Conservation (phyloP, 2,329 filamentous ascomycete genomes). For the Pseudocercospora fuligena region DNA sequence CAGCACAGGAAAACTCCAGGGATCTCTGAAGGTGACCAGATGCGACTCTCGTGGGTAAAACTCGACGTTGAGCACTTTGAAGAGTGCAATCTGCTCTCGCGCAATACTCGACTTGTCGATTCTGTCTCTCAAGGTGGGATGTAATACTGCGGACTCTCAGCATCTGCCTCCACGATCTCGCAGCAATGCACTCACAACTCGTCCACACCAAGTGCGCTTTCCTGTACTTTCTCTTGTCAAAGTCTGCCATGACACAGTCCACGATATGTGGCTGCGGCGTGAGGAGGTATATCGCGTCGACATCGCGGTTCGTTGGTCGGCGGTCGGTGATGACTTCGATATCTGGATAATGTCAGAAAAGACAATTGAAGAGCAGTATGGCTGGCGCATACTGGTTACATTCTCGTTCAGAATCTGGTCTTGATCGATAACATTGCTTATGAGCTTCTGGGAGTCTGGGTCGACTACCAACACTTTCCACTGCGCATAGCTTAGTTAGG, state of each 20-base stretch:
- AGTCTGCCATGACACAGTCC: constrained; percentile 91
- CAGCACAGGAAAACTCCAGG: constrained; percentile 91
- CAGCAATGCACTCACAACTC: constrained; percentile 54
- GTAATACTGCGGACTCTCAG: constrained; percentile 59
- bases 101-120: constrained; percentile 73
- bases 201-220: constrained; percentile 86
- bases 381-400: constrained; percentile 75
- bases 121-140: constrained; percentile 70
- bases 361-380: background rate
- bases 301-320: constrained; percentile 79
- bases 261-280: constrained; percentile 86
- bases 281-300: constrained; percentile 94
- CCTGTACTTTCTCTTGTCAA: constrained; percentile 81
- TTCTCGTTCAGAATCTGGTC: constrained; percentile 97
- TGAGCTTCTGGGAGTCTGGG: constrained; percentile 77
- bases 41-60: constrained; percentile 91
- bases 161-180: constrained; percentile 11
- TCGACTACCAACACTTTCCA: constrained; percentile 98
- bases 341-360: constrained; percentile 59
- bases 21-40: constrained; percentile 87
- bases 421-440: constrained; percentile 90
- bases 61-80: constrained; percentile 82
- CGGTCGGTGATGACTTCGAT: constrained; percentile 92
- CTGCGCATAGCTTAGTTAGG: constrained; percentile 52
- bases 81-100: constrained; percentile 76